Evolutionary conservation across 2,329 filamentous ascomycete species (phyloP).

Genomic region (Moelleriella libera): DNA sequence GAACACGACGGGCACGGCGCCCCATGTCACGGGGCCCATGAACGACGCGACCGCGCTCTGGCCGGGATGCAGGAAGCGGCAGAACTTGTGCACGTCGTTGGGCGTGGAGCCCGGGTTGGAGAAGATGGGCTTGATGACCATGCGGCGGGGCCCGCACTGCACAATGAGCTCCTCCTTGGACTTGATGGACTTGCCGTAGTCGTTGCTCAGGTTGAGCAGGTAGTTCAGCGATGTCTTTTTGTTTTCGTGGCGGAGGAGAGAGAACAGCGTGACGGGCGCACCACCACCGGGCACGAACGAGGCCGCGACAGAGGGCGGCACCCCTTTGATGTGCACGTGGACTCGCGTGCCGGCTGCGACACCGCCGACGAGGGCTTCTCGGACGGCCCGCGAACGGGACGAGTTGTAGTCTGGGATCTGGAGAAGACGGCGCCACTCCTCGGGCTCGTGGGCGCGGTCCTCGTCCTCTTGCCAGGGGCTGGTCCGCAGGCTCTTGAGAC

Average conservation of each 20-base stretch:
- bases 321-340: constrained; percentile 53
- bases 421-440: constrained; percentile 76
- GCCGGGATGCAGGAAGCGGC: constrained; percentile 81
- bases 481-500: constrained; percentile 78
- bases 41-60: constrained; percentile 82
- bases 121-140: constrained; percentile 82
- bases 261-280: constrained; percentile 66
- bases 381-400: constrained; percentile 59
- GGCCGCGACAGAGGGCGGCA: constrained; percentile 27
- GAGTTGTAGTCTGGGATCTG: constrained; percentile 84
- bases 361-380: constrained; percentile 80
- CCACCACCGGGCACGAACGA: constrained; percentile 32
- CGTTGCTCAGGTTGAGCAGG: constrained; percentile 72
- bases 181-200: constrained; percentile 63
- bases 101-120: constrained; percentile 80
- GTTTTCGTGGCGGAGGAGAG: constrained; percentile 84
- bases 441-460: constrained; percentile 74
- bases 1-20: constrained; percentile 77
- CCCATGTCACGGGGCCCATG: constrained; percentile 85
- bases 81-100: constrained; percentile 96
- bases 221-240: constrained; percentile 86
- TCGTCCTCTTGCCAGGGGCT: constrained; percentile 83
- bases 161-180: constrained; percentile 86
- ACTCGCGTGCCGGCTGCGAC: constrained; percentile 75
- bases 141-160: constrained; percentile 77